Conservation (phyloP, 2,329 filamentous ascomycete species). For the Sporothrix euskadiensis region DNA sequence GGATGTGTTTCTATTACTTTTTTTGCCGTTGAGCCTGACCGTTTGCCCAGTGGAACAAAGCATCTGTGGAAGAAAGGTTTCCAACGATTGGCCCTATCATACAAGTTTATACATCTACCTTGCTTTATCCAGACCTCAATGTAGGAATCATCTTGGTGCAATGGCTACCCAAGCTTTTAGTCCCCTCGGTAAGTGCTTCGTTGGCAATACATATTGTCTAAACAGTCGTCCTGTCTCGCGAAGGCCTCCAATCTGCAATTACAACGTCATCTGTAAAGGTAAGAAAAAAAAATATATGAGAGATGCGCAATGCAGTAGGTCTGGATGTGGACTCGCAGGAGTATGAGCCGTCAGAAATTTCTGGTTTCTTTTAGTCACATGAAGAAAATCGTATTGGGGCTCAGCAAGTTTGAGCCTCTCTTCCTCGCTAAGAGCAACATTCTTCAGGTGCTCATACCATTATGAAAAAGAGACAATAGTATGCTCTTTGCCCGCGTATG, state of each 20-base stretch:
- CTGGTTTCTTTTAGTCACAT: conserved; percentile 1
- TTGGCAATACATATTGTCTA: conserved; percentile 21
- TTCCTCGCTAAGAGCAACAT: not conserved
- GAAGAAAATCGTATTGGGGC: not conserved
- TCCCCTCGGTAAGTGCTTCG: conserved; percentile 23
- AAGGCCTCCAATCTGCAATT: conserved; percentile 16
- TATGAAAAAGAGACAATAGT: not conserved
- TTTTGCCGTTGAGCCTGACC: too few relatives aligned
- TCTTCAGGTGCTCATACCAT: not conserved
- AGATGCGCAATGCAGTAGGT: conserved; percentile 4
- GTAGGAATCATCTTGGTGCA: not conserved
- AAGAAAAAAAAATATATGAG: conserved; percentile 18
- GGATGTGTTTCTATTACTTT: not conserved
- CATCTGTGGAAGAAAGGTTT: not conserved
- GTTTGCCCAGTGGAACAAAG: not conserved
- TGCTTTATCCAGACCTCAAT: not conserved
- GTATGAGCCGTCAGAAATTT: not conserved
- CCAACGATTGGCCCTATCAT: not conserved
- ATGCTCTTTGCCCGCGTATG: not conserved
- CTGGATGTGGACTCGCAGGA: not conserved
- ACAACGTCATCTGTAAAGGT: not conserved
- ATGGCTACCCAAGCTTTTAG: conserved; percentile 24
- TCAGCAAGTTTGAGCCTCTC: not conserved
- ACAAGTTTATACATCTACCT: not conserved
- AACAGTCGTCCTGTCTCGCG: not conserved